A percentile compares a stretch with the other conserved stretches of the same genome.
phyloP scores from a whole-genome alignment of 495 filamentous ascomycete species.

The Penicillium salamii region DNA sequence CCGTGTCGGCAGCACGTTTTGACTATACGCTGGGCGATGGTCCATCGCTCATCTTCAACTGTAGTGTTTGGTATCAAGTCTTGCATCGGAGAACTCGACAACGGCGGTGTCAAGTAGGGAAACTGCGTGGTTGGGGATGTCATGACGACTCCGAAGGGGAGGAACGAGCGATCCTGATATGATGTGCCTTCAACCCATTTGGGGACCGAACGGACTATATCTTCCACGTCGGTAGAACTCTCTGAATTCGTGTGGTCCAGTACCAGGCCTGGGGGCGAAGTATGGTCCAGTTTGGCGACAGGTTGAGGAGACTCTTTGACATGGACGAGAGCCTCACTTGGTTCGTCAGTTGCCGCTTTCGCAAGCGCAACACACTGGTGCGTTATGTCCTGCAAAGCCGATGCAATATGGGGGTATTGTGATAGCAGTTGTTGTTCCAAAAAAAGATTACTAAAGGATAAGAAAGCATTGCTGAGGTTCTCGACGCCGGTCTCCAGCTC shows the following conservation, averaged over 20 bases:
- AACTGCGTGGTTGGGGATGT: constrained; percentile 15
- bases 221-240: background rate
- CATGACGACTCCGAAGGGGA: constrained; percentile 21
- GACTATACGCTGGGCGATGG: constrained; percentile 29
- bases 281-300: too few relatives aligned
- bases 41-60: constrained; percentile 15
- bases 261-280: background rate
- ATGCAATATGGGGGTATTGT: constrained; percentile 32
- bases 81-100: constrained; percentile 13
- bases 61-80: constrained; percentile 2
- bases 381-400: constrained; percentile 44
- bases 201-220: background rate
- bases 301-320: too few relatives aligned
- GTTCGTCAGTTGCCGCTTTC: constrained; percentile 25
- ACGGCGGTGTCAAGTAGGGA: constrained; percentile 4
- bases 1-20: constrained; percentile 25
- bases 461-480: constrained; percentile 72
- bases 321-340: constrained; percentile 4
- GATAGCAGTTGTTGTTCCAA: constrained; percentile 46
- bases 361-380: constrained; percentile 46
- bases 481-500: constrained; percentile 66
- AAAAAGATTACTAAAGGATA: constrained; percentile 62
- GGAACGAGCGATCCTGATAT: constrained; percentile 19
- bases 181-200: constrained; percentile 15
- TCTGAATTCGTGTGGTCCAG: background rate